Percentiles rank a stretch among this genome's conserved stretches.
phyloP scores from a whole-genome alignment of 163 green algal species.

The Chloroidium sp. region DNA sequence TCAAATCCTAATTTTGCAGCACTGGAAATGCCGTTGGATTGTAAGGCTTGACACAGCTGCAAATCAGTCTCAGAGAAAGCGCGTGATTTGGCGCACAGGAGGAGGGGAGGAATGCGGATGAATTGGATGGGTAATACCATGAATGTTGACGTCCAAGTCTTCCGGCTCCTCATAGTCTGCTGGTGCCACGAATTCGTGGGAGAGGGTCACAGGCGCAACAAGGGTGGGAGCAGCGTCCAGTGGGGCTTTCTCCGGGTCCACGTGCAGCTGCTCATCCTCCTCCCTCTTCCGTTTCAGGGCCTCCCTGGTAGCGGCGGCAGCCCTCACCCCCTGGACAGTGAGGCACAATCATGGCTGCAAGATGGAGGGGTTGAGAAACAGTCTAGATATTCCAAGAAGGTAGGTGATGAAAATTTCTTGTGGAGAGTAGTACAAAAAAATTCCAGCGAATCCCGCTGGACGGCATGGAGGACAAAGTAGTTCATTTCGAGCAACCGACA shows the following conservation, averaged over 20 bases:
- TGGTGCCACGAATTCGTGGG: background rate
- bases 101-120: background rate
- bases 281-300: slow-evolving; percentile 50
- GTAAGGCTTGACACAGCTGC: background rate
- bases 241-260: background rate
- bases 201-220: slow-evolving; percentile 5
- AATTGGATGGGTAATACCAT: background rate
- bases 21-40: background rate
- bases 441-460: background rate
- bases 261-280: slow-evolving; percentile 43
- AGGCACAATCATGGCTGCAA: background rate
- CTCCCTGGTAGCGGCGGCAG: slow-evolving; percentile 48
- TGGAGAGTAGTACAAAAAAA: background rate
- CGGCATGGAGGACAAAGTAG: background rate
- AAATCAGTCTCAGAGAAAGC: background rate
- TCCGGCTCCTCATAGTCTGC: background rate
- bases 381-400: no score
- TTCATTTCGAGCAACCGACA: background rate
- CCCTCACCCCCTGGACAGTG: slow-evolving; percentile 31
- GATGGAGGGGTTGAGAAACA: no score
- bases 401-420: no score
- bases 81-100: background rate
- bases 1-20: no score
- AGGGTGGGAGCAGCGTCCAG: background rate
- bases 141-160: background rate